Conservation (phyloP, 2,329 filamentous ascomycete species). For the Cordyceps javanica region DNA sequence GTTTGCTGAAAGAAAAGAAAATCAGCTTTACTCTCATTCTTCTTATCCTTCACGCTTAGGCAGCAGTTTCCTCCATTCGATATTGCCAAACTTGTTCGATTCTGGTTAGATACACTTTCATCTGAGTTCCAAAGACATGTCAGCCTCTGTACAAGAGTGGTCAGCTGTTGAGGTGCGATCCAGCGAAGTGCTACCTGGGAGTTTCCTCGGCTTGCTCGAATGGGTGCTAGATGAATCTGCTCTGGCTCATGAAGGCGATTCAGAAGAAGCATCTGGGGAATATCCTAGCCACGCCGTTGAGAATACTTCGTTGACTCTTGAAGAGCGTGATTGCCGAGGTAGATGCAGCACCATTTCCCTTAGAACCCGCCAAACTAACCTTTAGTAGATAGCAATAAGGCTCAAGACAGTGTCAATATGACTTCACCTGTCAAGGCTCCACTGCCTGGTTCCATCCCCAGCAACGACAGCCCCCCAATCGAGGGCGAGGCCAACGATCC, state of each 20-base stretch:
- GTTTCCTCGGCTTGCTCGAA: not conserved
- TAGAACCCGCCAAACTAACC: not conserved
- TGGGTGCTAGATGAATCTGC: constrained; percentile 4
- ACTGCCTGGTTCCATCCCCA: not conserved
- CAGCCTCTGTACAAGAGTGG: not conserved
- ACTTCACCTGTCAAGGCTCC: not conserved
- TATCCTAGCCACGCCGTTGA: not conserved
- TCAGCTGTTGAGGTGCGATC: not conserved
- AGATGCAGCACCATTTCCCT: not conserved
- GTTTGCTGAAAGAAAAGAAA: too few species aligned
- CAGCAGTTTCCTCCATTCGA: not conserved
- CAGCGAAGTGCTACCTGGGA: not conserved
- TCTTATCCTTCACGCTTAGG: not conserved
- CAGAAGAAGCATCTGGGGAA: not conserved
- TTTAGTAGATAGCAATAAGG: not conserved
- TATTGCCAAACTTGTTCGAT: not conserved
- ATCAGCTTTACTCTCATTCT: not conserved
- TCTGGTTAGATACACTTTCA: not conserved
- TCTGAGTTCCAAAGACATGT: not conserved
- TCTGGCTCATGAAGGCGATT: not conserved
- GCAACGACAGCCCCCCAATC: not conserved
- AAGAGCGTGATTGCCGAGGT: not conserved
- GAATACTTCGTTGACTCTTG: not conserved
- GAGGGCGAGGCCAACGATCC: not conserved
- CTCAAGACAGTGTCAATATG: not conserved